Base-by-base conservation (phyloP, 1,284 basidiomycete species). In the Schizopora paradoxa region DNA sequence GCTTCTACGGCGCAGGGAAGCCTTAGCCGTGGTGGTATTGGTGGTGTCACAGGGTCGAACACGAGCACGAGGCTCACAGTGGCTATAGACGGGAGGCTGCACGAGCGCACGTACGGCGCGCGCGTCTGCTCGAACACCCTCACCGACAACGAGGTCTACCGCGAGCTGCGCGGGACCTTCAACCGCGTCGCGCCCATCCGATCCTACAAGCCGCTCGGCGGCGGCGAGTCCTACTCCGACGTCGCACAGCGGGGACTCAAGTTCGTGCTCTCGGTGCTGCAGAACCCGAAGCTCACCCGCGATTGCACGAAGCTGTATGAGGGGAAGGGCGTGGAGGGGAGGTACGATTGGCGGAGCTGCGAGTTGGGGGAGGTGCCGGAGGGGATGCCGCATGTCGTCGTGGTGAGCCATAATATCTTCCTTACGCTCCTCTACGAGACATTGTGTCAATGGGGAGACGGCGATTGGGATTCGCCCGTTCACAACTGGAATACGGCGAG, bases 351-450 rank as follows among this genome's bases (percentile, higher is more conserved):
- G 29, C 11, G 29, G 29, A 14, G 11, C 2, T 11, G 11, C 14
- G n/a, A n/a, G n/a, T n/a, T n/a, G n/a, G n/a, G n/a, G n/a, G n/a
- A n/a, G n/a, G n/a, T n/a, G n/a, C 35, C 35, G 11, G 19, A 11
- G 11, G 35, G 35, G 11, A 37, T 37, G 11, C 35, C 35, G 35
- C 35, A 37, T 21, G 35, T 37, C 18, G 35, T 37, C 18, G 11
- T 37, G 13, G 35, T 37, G 11, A 11, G 11, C 11, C 35, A 37
- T 18, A 37, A 37, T 18, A 18, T 37, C 11, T 37, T 37, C 2
- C 19, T 37, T 11, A 37, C n/a, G n/a, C 11, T 11, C 10, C 19
- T 37, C 11, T 21, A 37, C 19, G 35, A 37, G 18, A 18, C 18
- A 10, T 18, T 37, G 18, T 21, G 11, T 11, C 11, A 37, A 11